These are phyloP conservation scores for Aureobasidium uvarum DNA, from an alignment of 2,329 filamentous ascomycete genomes.

Conservation along the genomic window DNA sequence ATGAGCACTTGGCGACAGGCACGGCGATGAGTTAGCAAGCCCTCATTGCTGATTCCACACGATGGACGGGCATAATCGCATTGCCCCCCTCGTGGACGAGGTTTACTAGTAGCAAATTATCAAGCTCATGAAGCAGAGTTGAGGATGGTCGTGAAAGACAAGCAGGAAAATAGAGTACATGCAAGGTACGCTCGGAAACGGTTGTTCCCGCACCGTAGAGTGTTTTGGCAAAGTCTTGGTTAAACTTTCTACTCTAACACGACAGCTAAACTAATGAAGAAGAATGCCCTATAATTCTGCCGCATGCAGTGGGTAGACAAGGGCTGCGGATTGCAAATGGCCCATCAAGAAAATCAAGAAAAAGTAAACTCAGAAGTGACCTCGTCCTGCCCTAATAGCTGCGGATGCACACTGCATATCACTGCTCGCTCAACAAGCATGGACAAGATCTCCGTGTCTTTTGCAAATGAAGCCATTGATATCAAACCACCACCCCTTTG, in stretches of 20 bases:
- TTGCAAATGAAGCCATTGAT: conserved; percentile 13
- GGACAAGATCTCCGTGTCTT: conserved; percentile 1
- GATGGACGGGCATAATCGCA: not conserved
- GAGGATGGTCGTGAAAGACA: no score
- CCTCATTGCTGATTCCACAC: not conserved
- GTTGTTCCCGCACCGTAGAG: not conserved
- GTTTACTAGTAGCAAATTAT: no score
- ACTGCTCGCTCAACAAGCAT: conserved; percentile 14
- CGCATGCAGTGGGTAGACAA: not conserved
- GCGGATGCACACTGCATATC: not conserved
- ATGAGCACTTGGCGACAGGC: not conserved
- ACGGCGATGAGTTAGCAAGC: not conserved
- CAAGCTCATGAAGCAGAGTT: no score
- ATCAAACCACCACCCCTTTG: not conserved
- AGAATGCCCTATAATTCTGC: conserved; percentile 12
- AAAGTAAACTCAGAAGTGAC: not conserved
- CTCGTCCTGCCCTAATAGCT: not conserved
- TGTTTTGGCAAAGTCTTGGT: not conserved
- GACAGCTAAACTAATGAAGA: conserved; percentile 13
- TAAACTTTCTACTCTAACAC: conserved; percentile 20
- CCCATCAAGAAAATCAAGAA: not conserved
- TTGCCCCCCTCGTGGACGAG: no score
- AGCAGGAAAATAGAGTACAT: not conserved
- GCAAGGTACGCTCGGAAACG: not conserved
- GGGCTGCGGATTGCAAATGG: not conserved